Evolutionary conservation across 2,329 filamentous ascomycete genomes (phyloP).

Genomic region (Phialemoniopsis sp.): DNA sequence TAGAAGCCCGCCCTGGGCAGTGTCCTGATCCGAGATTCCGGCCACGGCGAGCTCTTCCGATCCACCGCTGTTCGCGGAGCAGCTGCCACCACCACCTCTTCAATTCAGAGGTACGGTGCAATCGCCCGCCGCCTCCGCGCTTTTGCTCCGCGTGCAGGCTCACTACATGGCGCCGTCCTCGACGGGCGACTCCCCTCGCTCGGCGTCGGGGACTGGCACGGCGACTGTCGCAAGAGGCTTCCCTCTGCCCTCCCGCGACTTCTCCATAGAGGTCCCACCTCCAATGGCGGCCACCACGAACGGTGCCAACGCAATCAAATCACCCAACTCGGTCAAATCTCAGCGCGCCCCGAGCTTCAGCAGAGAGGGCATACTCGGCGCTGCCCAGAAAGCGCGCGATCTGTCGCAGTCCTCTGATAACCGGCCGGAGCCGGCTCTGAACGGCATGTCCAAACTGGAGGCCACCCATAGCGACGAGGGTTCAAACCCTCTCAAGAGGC

Average conservation of each 20-base stretch:
- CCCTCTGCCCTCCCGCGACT: constrained; percentile 41
- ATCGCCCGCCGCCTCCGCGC: too few relatives aligned
- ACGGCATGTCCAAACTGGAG: constrained; percentile 42
- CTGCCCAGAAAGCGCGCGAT: constrained; percentile 50
- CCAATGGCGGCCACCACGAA: constrained; percentile 37
- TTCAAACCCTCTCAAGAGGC: constrained; percentile 55
- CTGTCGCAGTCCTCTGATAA: constrained; percentile 51
- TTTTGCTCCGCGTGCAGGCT: constrained; percentile 12
- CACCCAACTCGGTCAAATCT: constrained; percentile 42
- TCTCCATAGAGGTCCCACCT: constrained; percentile 43
- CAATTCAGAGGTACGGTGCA: too few relatives aligned
- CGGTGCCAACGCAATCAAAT: constrained; percentile 41
- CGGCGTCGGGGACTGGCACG: constrained; percentile 28
- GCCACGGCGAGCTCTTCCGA: too few relatives aligned
- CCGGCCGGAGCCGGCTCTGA: constrained; percentile 33
- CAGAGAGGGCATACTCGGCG: constrained; percentile 49
- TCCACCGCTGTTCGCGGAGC: too few relatives aligned
- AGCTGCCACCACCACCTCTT: constrained; percentile 11
- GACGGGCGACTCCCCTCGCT: constrained; percentile 47
- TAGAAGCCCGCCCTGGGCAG: too few relatives aligned
- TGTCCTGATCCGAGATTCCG: too few relatives aligned
- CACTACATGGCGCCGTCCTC: constrained; percentile 48
- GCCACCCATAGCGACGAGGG: constrained; percentile 47
- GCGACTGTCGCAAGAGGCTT: constrained; percentile 34
- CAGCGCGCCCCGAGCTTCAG: constrained; percentile 46